Evolutionary conservation across 495 filamentous ascomycete species (phyloP).

Genomic region (Mycothermus thermophilus): DNA sequence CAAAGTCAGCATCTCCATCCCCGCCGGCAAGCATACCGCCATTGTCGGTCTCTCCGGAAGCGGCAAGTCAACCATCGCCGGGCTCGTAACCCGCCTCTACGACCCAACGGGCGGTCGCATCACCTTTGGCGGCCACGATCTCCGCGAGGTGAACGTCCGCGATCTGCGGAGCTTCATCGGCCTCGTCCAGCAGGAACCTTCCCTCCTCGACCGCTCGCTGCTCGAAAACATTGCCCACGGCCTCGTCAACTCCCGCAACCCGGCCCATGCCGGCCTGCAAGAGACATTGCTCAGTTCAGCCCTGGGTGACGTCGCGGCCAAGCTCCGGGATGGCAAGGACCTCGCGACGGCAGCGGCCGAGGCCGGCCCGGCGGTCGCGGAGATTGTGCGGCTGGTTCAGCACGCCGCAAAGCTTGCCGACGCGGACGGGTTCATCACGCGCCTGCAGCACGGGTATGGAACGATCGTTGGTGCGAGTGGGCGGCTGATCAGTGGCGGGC

Average conservation of each 20-base stretch:
- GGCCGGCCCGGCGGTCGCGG: conserved; percentile 12
- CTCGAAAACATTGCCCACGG: conserved; percentile 57
- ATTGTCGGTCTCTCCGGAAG: conserved; percentile 40
- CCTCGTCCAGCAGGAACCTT: conserved; percentile 55
- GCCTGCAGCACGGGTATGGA: conserved; percentile 28
- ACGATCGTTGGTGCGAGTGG: conserved; percentile 37
- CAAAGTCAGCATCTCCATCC: conserved; percentile 59
- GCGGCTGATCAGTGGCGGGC: conserved; percentile 39
- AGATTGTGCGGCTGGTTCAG: conserved; percentile 20
- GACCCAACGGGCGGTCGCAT: conserved; percentile 33
- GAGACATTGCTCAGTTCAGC: conserved; percentile 5
- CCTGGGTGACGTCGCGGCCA: conserved; percentile 3
- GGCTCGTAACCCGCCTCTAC: conserved; percentile 31
- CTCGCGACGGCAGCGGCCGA: conserved; percentile 13
- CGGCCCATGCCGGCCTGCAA: conserved; percentile 24
- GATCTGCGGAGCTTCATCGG: conserved; percentile 43
- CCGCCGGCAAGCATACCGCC: conserved; percentile 74
- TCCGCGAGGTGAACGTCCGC: conserved; percentile 42
- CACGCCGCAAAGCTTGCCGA: conserved; percentile 25
- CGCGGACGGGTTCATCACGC: conserved; percentile 23
- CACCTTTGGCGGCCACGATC: conserved; percentile 37
- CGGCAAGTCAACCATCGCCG: conserved; percentile 84
- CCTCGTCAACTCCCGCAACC: conserved; percentile 42
- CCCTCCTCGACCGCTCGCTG: conserved; percentile 49
- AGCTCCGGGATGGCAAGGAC: conserved; percentile 5